Conservation (phyloP, 345 rosid species). For the Schrenkiella parvula region DNA sequence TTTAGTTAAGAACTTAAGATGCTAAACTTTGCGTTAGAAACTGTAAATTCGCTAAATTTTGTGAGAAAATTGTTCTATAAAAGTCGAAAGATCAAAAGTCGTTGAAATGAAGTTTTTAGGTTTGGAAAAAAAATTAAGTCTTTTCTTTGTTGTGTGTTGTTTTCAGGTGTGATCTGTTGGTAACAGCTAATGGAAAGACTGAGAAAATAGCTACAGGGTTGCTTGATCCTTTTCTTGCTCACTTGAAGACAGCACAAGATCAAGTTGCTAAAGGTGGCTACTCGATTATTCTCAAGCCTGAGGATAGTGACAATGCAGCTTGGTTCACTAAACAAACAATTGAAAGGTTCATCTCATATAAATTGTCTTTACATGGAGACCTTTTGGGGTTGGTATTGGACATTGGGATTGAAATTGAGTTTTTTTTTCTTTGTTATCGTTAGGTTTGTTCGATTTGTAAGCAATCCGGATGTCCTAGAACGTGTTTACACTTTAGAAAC, state of each 20-base stretch:
- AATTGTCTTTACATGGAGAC: not conserved
- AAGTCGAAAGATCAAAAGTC: not conserved
- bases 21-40: not conserved
- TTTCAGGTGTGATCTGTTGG: slow-evolving; percentile 83
- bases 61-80: not conserved
- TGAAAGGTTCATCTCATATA: slow-evolving; percentile 49
- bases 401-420: not conserved
- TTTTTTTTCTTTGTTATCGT: slow-evolving; percentile 7
- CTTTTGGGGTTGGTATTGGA: not conserved
- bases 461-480: slow-evolving; percentile 86
- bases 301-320: slow-evolving; percentile 43
- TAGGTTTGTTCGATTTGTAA: slow-evolving; percentile 99
- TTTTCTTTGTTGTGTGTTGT: not conserved
- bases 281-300: slow-evolving; percentile 77
- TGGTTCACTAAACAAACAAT: slow-evolving; percentile 90
- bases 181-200: slow-evolving; percentile 70
- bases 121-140: too few relatives aligned
- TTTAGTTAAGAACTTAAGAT: not conserved
- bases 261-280: slow-evolving; percentile 89
- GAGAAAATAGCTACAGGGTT: slow-evolving; percentile 90
- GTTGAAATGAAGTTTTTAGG: too few relatives aligned
- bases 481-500: slow-evolving; percentile 76
- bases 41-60: not conserved
- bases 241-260: slow-evolving; percentile 76
- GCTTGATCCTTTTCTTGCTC: slow-evolving; percentile 84